Evolutionary conservation across 78 protist species (phyloP), one percentile per base, ranked within the genome.

Genomic region (Tieghemostelium lacteum): DNA sequence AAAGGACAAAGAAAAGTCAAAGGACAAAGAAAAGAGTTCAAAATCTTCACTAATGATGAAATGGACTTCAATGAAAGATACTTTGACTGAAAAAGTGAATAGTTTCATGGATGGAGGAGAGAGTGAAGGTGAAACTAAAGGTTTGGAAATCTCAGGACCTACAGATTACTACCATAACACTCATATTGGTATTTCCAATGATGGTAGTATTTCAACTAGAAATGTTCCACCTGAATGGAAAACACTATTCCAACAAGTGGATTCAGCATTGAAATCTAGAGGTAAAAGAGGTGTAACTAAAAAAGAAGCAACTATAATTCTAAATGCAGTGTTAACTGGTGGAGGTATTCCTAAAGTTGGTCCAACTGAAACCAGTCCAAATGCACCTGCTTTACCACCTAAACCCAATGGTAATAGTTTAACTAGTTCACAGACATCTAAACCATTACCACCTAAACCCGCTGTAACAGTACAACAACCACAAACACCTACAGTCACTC

Each of bases 221-320:
- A 78, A 78, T 22, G 42, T 78, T 66, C 88, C 88, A 50, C 40
- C 45, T 0, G 88, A 78, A 66, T 78, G 88, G 88, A 78, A 66
- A 54, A 20, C 37, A 17, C 39, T 36, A 1, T 78, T 78, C 36
- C 72, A 55, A 37, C 24, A 36, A 4, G 75, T 78, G 16, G 75
- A 78, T 37, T 16, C 2, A 16, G 66, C 75, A 20, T 6, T 78
- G 0, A 78, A 78, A 29, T 40, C 50, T 10, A 39, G 12, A 16
- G 88, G 88, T 55, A 78, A 54, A 45, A 78, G 62, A 70, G 88
- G 88, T 78, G 42, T 78, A 4, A 67, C 88, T 1, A 45, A 40
- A 7, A 64, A 26, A 37, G 88, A 78, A 28, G 88, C 75, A 6
- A 39, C 75, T 19, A 58, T 78, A 22, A 78, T 78, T 20, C 31